These are phyloP conservation scores for Candida boidinii DNA, from an alignment of 805 yeast species.

Conservation along the genomic window DNA sequence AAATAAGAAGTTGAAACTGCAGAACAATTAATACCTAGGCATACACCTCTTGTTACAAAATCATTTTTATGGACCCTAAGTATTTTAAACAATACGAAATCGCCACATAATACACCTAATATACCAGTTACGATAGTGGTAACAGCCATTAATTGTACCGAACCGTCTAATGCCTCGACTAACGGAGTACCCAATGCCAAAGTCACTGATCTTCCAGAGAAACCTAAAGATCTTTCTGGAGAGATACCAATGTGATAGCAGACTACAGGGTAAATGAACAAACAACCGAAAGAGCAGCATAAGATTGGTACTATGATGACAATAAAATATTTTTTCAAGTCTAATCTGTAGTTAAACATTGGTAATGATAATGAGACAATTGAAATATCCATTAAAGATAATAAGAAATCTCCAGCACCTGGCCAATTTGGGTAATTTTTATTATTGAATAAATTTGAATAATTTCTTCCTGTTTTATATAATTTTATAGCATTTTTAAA, in stretches of 20 bases:
- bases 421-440: conserved; percentile 39
- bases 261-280: conserved; percentile 63
- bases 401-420: conserved; percentile 73
- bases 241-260: conserved; percentile 60
- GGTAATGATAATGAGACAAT: conserved; percentile 72
- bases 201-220: conserved; percentile 73
- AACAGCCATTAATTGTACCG: conserved; percentile 66
- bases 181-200: conserved; percentile 74
- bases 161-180: conserved; percentile 58
- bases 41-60: conserved; percentile 67
- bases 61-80: conserved; percentile 52
- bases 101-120: conserved; percentile 62
- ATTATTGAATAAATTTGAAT: conserved; percentile 46
- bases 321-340: conserved; percentile 49
- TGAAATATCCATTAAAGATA: conserved; percentile 66
- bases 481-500: conserved; percentile 42
- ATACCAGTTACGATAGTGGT: conserved; percentile 74
- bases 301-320: conserved; percentile 53
- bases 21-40: conserved; percentile 71
- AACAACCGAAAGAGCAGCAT: conserved; percentile 44
- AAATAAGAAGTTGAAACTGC: conserved; percentile 79
- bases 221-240: conserved; percentile 55
- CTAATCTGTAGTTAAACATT: conserved; percentile 65
- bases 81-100: conserved; percentile 33
- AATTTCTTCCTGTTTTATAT: conserved; percentile 65